Evolutionary conservation across 768 basidiomycete genomes (phyloP).

Genomic region (Tricholomella constricta): DNA sequence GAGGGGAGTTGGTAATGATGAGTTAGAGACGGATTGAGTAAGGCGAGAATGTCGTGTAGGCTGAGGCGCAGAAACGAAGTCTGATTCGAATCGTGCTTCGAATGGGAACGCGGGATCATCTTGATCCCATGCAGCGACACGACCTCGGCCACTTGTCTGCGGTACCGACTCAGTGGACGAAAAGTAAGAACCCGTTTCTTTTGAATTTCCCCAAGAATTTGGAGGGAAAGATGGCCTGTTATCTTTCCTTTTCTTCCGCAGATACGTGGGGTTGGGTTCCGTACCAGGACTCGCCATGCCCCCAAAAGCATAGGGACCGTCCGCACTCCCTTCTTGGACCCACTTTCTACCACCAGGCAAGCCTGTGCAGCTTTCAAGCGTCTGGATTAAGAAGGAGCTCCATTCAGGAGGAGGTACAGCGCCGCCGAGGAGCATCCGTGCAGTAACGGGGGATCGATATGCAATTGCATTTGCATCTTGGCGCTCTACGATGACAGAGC

Average conservation of each 20-base stretch:
- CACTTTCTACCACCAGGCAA: conserved; percentile 68
- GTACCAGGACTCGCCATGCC: conserved; percentile 45
- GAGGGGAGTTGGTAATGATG: conserved; percentile 7
- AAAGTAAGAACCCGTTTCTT: conserved; percentile 60
- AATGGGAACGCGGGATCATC: conserved; percentile 31
- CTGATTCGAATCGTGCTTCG: conserved; percentile 47
- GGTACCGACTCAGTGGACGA: conserved; percentile 22
- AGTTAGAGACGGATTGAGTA: conserved; percentile 33
- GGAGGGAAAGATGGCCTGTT: conserved; percentile 59
- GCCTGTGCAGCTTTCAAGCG: conserved; percentile 72
- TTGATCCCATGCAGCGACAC: conserved; percentile 34
- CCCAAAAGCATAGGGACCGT: conserved; percentile 59
- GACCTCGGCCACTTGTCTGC: conserved; percentile 22
- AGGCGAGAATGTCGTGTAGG: conserved; percentile 20
- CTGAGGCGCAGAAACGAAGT: conserved; percentile 36
- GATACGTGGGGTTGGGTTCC: conserved; percentile 35
- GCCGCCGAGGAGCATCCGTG: conserved; percentile 81
- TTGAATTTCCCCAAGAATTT: conserved; percentile 55
- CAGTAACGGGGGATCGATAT: conserved; percentile 73
- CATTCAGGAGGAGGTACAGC: conserved; percentile 72
- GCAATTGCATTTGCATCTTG: conserved; percentile 91
- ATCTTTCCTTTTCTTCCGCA: conserved; percentile 51
- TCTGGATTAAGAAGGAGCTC: conserved; percentile 73
- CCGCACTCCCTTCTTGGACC: conserved; percentile 53
- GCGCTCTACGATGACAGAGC: conserved; percentile 90